A percentile compares a stretch with the other conserved stretches of the same genome.
phyloP scores from a whole-genome alignment of 2,329 filamentous ascomycete species.

The Gaeumannomyces tritici region DNA sequence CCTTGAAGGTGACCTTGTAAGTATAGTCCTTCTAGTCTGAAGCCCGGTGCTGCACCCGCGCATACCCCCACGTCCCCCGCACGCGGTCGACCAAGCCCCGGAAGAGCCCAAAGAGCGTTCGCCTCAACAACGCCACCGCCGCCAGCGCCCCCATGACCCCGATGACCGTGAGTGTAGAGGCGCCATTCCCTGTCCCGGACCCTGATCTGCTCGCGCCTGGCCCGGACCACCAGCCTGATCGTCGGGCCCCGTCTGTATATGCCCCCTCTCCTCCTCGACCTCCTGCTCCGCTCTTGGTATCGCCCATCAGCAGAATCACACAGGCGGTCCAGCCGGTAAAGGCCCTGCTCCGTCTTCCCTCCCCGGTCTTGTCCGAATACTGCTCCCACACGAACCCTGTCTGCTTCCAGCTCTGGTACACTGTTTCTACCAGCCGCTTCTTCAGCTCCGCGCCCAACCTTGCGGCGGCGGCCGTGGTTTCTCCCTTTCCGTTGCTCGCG shows the following conservation, averaged over 20 bases:
- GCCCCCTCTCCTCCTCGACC: background rate
- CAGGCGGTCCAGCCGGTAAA: constrained; percentile 68
- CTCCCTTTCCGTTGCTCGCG: background rate
- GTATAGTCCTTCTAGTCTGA: too few species aligned
- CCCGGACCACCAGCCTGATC: background rate
- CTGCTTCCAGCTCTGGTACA: constrained; percentile 44
- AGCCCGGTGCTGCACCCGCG: background rate
- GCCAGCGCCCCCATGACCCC: background rate
- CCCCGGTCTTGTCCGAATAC: constrained; percentile 57
- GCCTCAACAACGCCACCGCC: background rate
- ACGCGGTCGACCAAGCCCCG: background rate
- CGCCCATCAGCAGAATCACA: constrained; percentile 58
- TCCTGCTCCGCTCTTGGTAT: background rate
- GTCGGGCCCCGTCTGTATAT: background rate
- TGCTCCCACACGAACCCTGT: constrained; percentile 67
- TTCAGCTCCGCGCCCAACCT: constrained; percentile 11
- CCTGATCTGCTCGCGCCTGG: background rate
- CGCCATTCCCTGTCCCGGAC: background rate
- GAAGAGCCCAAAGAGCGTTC: background rate
- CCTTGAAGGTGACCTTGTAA: too few species aligned
- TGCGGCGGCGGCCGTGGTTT: constrained; percentile 7
- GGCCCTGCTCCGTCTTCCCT: constrained; percentile 58
- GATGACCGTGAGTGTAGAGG: background rate
- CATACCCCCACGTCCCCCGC: background rate
- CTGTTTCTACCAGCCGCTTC: constrained; percentile 8